These are phyloP conservation scores for Tulasnella sp. DNA, from an alignment of 768 basidiomycete species.

Conservation along the genomic window DNA sequence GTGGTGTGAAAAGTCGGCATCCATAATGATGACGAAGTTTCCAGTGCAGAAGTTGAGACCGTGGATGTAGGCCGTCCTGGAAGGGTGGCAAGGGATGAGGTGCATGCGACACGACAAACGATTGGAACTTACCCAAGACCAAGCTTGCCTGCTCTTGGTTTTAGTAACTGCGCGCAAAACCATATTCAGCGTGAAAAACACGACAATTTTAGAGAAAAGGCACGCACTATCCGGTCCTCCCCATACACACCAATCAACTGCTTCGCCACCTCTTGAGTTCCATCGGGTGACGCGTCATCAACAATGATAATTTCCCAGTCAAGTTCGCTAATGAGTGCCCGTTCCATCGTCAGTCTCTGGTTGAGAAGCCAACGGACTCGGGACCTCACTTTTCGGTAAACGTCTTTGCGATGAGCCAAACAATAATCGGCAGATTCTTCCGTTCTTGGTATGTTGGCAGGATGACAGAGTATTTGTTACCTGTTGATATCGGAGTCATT, in stretches of 20 bases:
- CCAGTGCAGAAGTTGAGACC: conserved; percentile 83
- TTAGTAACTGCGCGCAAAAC: conserved; percentile 49
- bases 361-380: background rate
- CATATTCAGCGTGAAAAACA: background rate
- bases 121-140: conserved; percentile 63
- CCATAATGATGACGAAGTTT: conserved; percentile 95
- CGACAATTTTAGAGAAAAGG: background rate
- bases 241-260: conserved; percentile 76
- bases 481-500: conserved; percentile 14
- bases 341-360: conserved; percentile 20
- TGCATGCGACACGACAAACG: background rate
- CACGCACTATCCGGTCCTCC: conserved; percentile 68
- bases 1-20: conserved; percentile 93
- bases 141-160: conserved; percentile 82
- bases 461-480: conserved; percentile 75
- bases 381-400: conserved; percentile 64
- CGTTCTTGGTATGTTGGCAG: conserved; percentile 92
- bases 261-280: conserved; percentile 78
- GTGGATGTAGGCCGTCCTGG: conserved; percentile 80
- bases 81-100: background rate
- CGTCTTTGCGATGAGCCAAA: conserved; percentile 74
- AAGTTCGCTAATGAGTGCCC: conserved; percentile 44
- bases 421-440: conserved; percentile 79
- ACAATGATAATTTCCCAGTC: conserved; percentile 87
- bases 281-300: conserved; percentile 88